Evolutionary conservation across 2,329 filamentous ascomycete species (phyloP).

Genomic region (Ceratocystis lukuohia): DNA sequence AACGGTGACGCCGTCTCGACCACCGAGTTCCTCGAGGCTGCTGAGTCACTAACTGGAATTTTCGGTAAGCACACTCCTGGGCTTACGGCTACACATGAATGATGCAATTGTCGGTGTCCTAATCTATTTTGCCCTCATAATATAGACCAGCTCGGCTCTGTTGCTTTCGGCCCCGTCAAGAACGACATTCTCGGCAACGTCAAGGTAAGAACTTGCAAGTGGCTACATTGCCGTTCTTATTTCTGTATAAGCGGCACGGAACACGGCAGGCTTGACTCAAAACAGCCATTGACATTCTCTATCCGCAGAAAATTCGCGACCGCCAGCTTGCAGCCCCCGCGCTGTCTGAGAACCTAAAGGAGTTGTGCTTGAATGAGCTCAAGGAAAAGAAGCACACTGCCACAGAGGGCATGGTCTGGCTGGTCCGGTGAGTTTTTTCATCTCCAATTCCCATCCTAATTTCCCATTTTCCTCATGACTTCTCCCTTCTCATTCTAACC

Average conservation of each 20-base stretch:
- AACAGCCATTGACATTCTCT: no score
- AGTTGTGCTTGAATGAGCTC: slow-evolving; percentile 73
- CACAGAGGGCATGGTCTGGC: slow-evolving; percentile 82
- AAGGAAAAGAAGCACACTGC: slow-evolving; percentile 80
- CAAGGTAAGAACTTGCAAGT: slow-evolving; percentile 45
- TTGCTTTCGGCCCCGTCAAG: slow-evolving; percentile 84
- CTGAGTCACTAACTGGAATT: slow-evolving; percentile 72
- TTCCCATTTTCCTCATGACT: slow-evolving; percentile 10
- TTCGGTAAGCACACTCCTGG: slow-evolving; percentile 49
- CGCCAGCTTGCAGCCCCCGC: slow-evolving; percentile 64
- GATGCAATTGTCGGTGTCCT: background rate
- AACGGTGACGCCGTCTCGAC: slow-evolving; percentile 62
- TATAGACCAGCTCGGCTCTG: slow-evolving; percentile 48
- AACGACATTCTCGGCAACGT: slow-evolving; percentile 83
- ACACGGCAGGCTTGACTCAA: no score
- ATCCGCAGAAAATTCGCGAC: slow-evolving; percentile 67
- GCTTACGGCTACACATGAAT: background rate
- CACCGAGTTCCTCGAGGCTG: slow-evolving; percentile 77
- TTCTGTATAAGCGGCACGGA: background rate
- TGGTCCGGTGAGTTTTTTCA: slow-evolving; percentile 52
- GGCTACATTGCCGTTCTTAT: background rate
- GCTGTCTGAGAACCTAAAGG: slow-evolving; percentile 73
- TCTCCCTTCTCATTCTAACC: background rate
- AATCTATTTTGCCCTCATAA: background rate
- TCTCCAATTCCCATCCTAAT: slow-evolving; percentile 11